Conservation (phyloP, 2,329 filamentous ascomycete species). For the Colletotrichum camelliae region DNA sequence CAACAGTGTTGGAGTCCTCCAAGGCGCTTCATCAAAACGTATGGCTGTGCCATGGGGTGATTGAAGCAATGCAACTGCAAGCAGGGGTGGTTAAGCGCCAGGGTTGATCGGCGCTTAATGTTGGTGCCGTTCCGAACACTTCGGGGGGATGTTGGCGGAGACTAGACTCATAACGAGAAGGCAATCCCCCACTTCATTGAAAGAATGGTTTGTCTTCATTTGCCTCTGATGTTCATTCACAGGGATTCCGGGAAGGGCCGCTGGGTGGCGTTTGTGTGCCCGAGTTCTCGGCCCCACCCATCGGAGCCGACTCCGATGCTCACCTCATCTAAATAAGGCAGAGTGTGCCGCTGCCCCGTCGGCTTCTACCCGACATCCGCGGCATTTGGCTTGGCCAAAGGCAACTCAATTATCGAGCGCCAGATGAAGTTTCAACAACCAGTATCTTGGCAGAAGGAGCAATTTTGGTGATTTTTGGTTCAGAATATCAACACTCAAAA, state of each 20-base stretch:
- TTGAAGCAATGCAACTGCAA: background rate
- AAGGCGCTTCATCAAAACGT: background rate
- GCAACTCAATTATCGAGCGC: background rate
- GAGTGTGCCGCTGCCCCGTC: background rate
- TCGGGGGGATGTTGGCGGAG: background rate
- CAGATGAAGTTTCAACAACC: fast-evolving
- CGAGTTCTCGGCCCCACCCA: background rate
- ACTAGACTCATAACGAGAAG: fast-evolving
- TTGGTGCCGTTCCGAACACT: background rate
- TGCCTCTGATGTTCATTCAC: background rate
- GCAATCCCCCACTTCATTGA: fast-evolving
- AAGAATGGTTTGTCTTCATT: background rate
- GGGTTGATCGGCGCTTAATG: background rate
- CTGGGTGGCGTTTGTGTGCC: background rate
- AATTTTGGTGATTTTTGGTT: background rate
- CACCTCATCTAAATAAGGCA: background rate
- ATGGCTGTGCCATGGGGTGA: background rate
- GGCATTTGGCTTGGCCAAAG: background rate
- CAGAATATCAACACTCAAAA: background rate
- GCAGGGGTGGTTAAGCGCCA: background rate
- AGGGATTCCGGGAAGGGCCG: background rate
- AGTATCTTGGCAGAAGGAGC: background rate
- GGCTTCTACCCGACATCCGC: background rate
- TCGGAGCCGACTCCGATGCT: background rate
- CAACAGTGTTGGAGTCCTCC: background rate